Conservation (phyloP, 805 yeast genomes). For the Candida pini region DNA sequence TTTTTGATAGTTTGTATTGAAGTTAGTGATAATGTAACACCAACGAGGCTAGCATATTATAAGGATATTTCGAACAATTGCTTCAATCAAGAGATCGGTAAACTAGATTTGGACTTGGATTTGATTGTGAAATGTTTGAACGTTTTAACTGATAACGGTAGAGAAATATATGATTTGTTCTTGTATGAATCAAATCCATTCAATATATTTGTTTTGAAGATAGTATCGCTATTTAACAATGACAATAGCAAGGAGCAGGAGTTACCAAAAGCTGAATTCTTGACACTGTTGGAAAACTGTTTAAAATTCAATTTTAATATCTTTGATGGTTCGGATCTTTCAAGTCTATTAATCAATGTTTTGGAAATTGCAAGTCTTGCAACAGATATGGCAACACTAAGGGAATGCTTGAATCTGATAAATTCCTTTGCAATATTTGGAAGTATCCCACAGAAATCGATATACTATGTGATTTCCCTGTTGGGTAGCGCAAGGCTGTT, state of each 20-base stretch:
- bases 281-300: constrained; percentile 14
- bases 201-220: constrained; percentile 6
- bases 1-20: constrained; percentile 52
- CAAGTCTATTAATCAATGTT: constrained; percentile 4
- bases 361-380: constrained; percentile 12
- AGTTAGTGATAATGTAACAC: constrained; percentile 44
- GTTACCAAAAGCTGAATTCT: constrained; percentile 8
- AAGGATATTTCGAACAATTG: constrained; percentile 48
- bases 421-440: constrained; percentile 12
- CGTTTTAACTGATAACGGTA: constrained; percentile 38
- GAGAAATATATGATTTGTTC: constrained; percentile 19
- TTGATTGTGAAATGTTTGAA: constrained; percentile 43
- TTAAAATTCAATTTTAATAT: constrained; percentile 17
- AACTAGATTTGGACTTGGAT: constrained; percentile 29
- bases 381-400: constrained; percentile 7
- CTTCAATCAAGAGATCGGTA: constrained; percentile 37
- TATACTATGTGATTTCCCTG: constrained; percentile 9
- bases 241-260: constrained; percentile 4
- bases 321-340: constrained; percentile 12
- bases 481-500: constrained; percentile 13
- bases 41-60: constrained; percentile 51
- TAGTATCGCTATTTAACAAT: constrained; percentile 6
- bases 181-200: constrained; percentile 14
- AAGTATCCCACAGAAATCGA: constrained; percentile 8
- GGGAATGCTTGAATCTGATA: constrained; percentile 11